Evolutionary conservation across 129 eudicot species (phyloP).

Genomic region (Lonicera japonica): DNA sequence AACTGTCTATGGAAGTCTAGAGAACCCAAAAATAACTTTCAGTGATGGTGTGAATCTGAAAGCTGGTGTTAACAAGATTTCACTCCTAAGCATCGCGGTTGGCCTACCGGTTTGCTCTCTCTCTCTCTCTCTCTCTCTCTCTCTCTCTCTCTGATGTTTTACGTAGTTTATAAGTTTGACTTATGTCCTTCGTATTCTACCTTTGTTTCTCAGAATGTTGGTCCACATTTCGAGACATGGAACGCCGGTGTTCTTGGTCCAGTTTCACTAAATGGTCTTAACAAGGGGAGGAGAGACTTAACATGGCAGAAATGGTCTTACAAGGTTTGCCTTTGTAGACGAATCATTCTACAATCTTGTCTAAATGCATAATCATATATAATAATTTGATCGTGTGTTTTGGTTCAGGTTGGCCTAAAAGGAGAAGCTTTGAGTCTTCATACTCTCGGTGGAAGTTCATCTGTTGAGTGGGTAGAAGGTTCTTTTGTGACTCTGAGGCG

Average conservation of each 20-base stretch:
- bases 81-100: slow-evolving; percentile 92
- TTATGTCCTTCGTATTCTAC: background rate
- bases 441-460: slow-evolving; percentile 79
- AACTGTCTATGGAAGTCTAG: slow-evolving; percentile 84
- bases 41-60: slow-evolving; percentile 50
- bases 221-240: slow-evolving; percentile 89
- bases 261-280: slow-evolving; percentile 72
- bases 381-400: slow-evolving; percentile 1
- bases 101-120: slow-evolving; percentile 81
- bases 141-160: background rate
- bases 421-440: slow-evolving; percentile 85
- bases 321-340: slow-evolving; percentile 50
- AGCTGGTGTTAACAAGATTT: slow-evolving; percentile 78
- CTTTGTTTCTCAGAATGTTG: slow-evolving; percentile 54
- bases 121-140: slow-evolving; percentile 1
- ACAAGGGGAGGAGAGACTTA: slow-evolving; percentile 83
- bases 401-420: slow-evolving; percentile 74
- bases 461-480: slow-evolving; percentile 89
- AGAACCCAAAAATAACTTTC: slow-evolving; percentile 69
- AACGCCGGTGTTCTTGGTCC: slow-evolving; percentile 99
- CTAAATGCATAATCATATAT: background rate
- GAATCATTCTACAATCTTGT: background rate
- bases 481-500: slow-evolving; percentile 53
- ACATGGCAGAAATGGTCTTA: slow-evolving; percentile 99
- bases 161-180: background rate